Percentiles rank a stretch among this genome's conserved stretches.
phyloP scores from a whole-genome alignment of 2,329 filamentous ascomycete species.

The Hypoxylon sp. region DNA sequence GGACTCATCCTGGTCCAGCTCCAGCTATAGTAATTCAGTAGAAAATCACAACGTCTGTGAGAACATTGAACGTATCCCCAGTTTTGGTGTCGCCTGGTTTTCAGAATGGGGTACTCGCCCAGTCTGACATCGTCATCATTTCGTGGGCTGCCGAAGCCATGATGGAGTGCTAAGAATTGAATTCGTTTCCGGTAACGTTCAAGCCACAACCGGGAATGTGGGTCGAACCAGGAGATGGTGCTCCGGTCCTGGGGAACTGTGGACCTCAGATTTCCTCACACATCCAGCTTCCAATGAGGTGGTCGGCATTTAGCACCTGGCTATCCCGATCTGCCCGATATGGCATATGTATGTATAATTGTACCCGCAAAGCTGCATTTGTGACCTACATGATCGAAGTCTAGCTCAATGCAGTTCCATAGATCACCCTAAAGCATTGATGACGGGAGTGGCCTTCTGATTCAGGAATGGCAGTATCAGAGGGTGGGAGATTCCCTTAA shows the following conservation, averaged over 20 bases:
- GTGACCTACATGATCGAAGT: neutral
- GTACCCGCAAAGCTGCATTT: constrained; percentile 16
- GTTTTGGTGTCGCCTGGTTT: constrained; percentile 11
- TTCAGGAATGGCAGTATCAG: neutral
- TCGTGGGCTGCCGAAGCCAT: constrained; percentile 26
- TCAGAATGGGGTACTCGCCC: constrained; percentile 18
- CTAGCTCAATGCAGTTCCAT: constrained; percentile 6
- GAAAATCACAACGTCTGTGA: constrained; percentile 13
- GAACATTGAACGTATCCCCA: constrained; percentile 6
- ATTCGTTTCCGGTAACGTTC: constrained; percentile 31
- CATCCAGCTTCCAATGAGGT: constrained; percentile 29
- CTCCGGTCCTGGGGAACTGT: constrained; percentile 25
- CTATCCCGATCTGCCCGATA: constrained; percentile 3
- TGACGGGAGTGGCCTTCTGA: neutral
- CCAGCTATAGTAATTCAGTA: constrained; percentile 4
- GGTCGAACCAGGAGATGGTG: constrained; percentile 23
- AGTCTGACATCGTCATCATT: constrained; percentile 36
- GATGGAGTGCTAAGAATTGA: constrained; percentile 11
- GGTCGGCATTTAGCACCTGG: constrained; percentile 26
- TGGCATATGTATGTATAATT: constrained; percentile 16
- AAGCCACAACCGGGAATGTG: constrained; percentile 33
- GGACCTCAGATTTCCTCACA: constrained; percentile 18
- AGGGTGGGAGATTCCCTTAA: neutral
- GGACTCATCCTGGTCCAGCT: constrained; percentile 8
- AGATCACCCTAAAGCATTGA: neutral